A percentile compares a stretch with the other conserved stretches of the same genome.
phyloP scores from a whole-genome alignment of 768 basidiomycete species.

The Naganishia vishniacii region DNA sequence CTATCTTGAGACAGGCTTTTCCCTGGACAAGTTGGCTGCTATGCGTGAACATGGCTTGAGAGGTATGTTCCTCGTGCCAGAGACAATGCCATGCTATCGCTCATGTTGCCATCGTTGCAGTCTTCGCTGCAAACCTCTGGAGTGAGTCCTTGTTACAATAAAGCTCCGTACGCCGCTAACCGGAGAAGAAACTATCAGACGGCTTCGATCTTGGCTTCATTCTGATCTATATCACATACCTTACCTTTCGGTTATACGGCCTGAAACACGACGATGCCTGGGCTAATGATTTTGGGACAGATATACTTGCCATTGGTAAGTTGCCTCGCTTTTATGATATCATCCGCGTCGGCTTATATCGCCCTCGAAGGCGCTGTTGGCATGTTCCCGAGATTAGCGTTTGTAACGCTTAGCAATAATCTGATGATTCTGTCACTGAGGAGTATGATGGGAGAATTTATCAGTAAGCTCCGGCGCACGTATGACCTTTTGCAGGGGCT shows the following conservation, averaged over 20 bases:
- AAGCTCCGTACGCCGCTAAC: neutral
- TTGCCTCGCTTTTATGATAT: too few relatives aligned
- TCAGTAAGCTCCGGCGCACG: conserved; percentile 36
- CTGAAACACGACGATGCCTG: conserved; percentile 60
- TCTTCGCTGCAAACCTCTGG: conserved; percentile 44
- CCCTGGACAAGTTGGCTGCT: conserved; percentile 83
- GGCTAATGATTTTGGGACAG: conserved; percentile 68
- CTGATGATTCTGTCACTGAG: conserved; percentile 55
- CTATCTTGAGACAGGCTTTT: conserved; percentile 62
- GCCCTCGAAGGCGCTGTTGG: conserved; percentile 60
- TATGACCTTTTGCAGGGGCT: conserved; percentile 35
- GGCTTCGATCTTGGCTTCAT: conserved; percentile 92
- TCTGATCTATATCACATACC: conserved; percentile 71
- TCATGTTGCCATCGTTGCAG: conserved; percentile 17
- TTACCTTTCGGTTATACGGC: conserved; percentile 70
- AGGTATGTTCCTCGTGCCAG: conserved; percentile 53
- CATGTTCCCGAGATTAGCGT: conserved; percentile 85
- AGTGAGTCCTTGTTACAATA: conserved; percentile 23
- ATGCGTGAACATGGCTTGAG: conserved; percentile 93
- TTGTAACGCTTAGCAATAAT: conserved; percentile 71
- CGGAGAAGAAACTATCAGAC: conserved; percentile 48
- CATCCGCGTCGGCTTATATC: neutral
- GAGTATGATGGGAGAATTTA: conserved; percentile 88
- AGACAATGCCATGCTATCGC: neutral
- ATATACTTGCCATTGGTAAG: conserved; percentile 76